A percentile compares a stretch with the other conserved stretches of the same genome.
Conservation (phyloP, 352 stramenopile genomes). For the Thraustochytrium sp. region DNA sequence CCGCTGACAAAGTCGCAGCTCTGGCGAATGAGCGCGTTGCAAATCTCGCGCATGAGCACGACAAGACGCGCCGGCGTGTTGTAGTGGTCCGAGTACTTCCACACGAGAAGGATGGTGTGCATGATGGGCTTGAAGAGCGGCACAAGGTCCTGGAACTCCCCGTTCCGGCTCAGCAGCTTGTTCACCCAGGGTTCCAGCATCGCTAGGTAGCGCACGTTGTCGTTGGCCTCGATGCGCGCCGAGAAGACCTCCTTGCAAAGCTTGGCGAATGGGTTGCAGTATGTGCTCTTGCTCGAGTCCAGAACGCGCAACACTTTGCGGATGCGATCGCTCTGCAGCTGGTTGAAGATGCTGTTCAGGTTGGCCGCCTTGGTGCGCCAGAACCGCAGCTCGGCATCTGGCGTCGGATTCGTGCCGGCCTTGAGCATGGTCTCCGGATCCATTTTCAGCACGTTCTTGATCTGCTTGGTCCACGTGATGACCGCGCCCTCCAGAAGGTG, state of each 20-base stretch:
- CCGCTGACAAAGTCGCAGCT: slow-evolving; percentile 82
- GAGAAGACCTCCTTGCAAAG: slow-evolving; percentile 95
- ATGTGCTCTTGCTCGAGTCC: slow-evolving; percentile 90
- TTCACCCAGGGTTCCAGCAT: slow-evolving; percentile 94
- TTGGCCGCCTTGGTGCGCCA: slow-evolving; percentile 94
- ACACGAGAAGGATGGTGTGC: slow-evolving; percentile 96
- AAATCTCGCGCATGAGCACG: slow-evolving; percentile 94
- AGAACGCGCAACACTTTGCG: slow-evolving; percentile 86
- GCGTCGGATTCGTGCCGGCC: slow-evolving; percentile 89
- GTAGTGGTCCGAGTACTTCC: slow-evolving; percentile 98
- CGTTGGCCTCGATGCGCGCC: slow-evolving; percentile 89
- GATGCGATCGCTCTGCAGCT: slow-evolving; percentile 84
- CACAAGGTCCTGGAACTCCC: slow-evolving; percentile 61
- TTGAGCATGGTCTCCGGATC: slow-evolving; percentile 93
- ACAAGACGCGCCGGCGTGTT: slow-evolving; percentile 92
- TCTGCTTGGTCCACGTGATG: slow-evolving; percentile 98
- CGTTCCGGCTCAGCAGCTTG: slow-evolving; percentile 67
- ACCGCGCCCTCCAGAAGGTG: slow-evolving; percentile 93
- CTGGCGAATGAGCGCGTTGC: slow-evolving; percentile 91
- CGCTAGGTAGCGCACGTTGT: slow-evolving; percentile 95
- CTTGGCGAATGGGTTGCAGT: slow-evolving; percentile 89
- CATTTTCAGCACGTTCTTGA: slow-evolving; percentile 96
- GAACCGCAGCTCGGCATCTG: slow-evolving; percentile 93
- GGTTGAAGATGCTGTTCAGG: slow-evolving; percentile 89
- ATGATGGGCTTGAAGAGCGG: slow-evolving; percentile 96